Percentiles rank a stretch among this genome's conserved stretches.
Conservation (phyloP, 495 filamentous ascomycete species). For the Daldinia bambusicola region DNA sequence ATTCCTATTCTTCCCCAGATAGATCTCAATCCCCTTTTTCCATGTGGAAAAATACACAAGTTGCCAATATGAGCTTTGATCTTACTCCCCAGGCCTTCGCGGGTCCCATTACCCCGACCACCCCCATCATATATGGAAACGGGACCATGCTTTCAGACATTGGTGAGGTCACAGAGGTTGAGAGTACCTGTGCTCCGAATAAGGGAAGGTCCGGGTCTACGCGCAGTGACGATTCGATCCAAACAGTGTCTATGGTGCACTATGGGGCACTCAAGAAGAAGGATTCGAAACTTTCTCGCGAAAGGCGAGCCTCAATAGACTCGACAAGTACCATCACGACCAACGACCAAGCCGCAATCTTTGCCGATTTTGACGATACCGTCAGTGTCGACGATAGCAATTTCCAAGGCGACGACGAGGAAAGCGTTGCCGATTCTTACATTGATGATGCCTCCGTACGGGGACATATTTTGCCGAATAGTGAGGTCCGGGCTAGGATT, state of each 20-base stretch:
- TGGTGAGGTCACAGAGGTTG: conserved; percentile 73
- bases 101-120: conserved; percentile 65
- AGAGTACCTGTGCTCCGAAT: conserved; percentile 56
- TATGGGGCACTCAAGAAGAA: conserved; percentile 55
- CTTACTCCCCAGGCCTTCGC: conserved; percentile 55
- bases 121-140: conserved; percentile 68
- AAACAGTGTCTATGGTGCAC: conserved; percentile 33
- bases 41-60: conserved; percentile 59
- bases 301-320: conserved; percentile 57
- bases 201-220: conserved; percentile 42
- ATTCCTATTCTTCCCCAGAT: conserved; percentile 62
- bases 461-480: conserved; percentile 19
- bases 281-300: conserved; percentile 49
- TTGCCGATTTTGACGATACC: conserved; percentile 66
- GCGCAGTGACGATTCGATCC: conserved; percentile 38
- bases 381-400: conserved; percentile 66
- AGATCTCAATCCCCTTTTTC: conserved; percentile 52
- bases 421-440: conserved; percentile 64
- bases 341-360: conserved; percentile 55
- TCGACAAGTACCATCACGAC: conserved; percentile 64
- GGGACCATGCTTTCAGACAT: conserved; percentile 77
- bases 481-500: conserved; percentile 17
- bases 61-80: conserved; percentile 47
- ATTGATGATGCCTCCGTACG: conserved; percentile 52
- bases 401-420: conserved; percentile 68